Base-by-base conservation (phyloP, 2,329 filamentous ascomycete genomes). In the Colletotrichum musicola region DNA sequence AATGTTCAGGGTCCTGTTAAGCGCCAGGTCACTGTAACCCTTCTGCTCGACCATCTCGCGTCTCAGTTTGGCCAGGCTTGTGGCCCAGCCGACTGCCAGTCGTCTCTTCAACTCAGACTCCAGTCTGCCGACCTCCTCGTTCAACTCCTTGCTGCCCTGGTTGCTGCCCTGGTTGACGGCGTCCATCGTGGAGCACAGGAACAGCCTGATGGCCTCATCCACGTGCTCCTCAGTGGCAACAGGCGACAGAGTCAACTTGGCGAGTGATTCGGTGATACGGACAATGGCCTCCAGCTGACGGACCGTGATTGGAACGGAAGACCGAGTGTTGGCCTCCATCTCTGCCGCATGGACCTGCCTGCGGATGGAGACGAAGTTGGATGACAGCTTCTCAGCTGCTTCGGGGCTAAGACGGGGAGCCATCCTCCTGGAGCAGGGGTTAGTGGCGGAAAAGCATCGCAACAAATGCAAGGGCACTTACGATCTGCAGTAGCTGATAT, bases 141-240 rank as follows among this genome's bases (percentile, higher is more conserved):
- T 95, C 64, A 98, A 84, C 81, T 98, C 95, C 71, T 93, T 92
- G 76, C 91, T 94, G 44, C 93, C 93, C 74, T 93, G 89, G 71
- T 91, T 93, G 73, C 92, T 91, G 69, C 95, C 95, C 75, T 97
- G 94, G 68, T 93, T 95, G 64, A 98, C 94, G 7, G 96, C 96
- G 76, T 99, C 95, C 96, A 99, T 98, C 65, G 96, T 99, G 4
- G 92, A 95, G 72, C 95, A 96, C 35, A 99, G 84, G 90, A 99
- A 99, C 16, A 99, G 88, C 0, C 96, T 92, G 75, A 99, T 99
- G 2, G 96, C 96, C 82, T 99, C 96, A 76, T 99, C 95, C 60
- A 99, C 96, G 76, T 99, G 96, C 54, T 89, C 86, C 79, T 98
- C 95, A 0, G 92, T 95, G 2, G 95, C 96, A 49, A 98, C 86